Base-by-base conservation (phyloP, 208 protist genomes). In the Trypanosomatidae sp. region DNA sequence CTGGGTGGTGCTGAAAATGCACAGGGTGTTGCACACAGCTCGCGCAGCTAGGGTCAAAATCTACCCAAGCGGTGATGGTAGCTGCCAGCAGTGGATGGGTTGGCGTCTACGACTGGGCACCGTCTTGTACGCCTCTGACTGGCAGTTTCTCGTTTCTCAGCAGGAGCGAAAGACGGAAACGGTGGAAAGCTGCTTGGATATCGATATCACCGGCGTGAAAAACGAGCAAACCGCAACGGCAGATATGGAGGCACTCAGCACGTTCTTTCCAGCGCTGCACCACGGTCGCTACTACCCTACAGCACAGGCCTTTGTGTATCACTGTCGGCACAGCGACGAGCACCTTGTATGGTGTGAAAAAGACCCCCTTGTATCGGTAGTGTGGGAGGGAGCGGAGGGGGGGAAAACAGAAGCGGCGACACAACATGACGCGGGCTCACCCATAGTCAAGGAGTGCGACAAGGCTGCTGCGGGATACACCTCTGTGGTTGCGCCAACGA, bases 241-340 rank as follows among this genome's bases (percentile, higher is more conserved):
- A 5, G 91, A 95, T 60, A 67, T 70, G 50, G 86, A 85, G 67
- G 91, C 91, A 3, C 72, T 95, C 22, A 70, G 77, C 50, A 74
- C 79, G 28, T 69, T 92, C 46, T 93, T 95, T 71, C 91, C 91
- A 33, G 86, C 82, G 2, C 30, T 92, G 25, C 91, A 95, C 68
- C 74, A 86, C 81, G 80, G 79, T 7, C 58, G 50, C 28, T 81
- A 88, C 74, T 95, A 86, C 66, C 39, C 47, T 44, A 85, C 78
- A 13, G 69, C 77, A 28, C 69, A 79, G 33, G 83, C 69, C 1
- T 91, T 93, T 64, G 77, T 83, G 15, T 64, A 78, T 25, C 91
- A 95, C 77, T 93, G 82, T 71, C 73, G 53, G 6, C 78, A 74
- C 46, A 80, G 81, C 47, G 76, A 90, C 22, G 82, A 81, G 3